phyloP scores from a whole-genome alignment of 2,329 filamentous ascomycete species.

The Sphaerostilbella broomeana region DNA sequence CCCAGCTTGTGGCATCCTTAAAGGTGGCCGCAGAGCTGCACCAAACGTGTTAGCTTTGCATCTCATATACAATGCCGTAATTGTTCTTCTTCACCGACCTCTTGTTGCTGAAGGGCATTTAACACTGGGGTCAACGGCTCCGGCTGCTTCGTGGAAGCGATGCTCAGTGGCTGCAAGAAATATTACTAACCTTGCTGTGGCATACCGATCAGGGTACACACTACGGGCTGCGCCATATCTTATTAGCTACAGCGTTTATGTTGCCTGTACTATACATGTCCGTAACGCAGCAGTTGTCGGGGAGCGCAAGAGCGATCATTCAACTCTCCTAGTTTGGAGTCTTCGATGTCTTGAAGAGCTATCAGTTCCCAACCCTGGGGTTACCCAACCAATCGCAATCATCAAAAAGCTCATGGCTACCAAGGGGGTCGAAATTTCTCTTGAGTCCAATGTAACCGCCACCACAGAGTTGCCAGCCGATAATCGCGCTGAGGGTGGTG shows the following conservation, averaged over 20 bases:
- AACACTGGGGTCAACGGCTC: conserved; percentile 6
- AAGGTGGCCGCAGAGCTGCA: too few relatives aligned
- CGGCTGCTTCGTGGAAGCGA: conserved; percentile 19
- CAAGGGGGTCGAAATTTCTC: background rate
- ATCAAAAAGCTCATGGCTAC: background rate
- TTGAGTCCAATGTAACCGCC: background rate
- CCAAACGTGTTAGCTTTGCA: too few relatives aligned
- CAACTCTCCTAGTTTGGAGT: background rate
- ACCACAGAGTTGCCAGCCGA: background rate
- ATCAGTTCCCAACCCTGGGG: background rate
- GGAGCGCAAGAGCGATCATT: background rate
- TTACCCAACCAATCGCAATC: background rate
- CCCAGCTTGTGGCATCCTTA: too few relatives aligned
- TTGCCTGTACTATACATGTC: conserved; percentile 35
- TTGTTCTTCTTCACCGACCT: conserved; percentile 32
- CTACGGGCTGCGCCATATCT: conserved; percentile 30
- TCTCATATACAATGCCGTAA: conserved; percentile 29
- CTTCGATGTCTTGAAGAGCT: background rate
- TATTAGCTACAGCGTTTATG: conserved; percentile 32
- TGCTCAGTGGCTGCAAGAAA: conserved; percentile 30
- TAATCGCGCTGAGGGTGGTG: background rate
- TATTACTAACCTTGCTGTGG: conserved; percentile 26
- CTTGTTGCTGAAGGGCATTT: conserved; percentile 24
- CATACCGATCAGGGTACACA: conserved; percentile 27
- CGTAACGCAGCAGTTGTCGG: conserved; percentile 25